Evolutionary conservation across 805 yeast genomes (phyloP), one percentile per base, ranked within the genome.

Genomic region (Teunomyces panamensis): DNA sequence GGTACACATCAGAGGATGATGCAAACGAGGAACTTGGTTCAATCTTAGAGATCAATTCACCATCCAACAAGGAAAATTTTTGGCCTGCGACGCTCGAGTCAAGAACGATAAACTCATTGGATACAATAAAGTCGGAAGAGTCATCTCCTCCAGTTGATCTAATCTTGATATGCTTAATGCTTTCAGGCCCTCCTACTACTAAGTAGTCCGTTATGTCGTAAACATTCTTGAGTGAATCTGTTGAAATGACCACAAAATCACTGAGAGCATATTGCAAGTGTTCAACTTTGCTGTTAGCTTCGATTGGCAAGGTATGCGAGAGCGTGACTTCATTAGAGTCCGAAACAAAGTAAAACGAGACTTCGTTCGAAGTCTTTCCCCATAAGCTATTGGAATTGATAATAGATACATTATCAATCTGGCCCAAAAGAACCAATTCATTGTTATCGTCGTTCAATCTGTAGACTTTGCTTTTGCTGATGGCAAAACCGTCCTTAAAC

Each of bases 141-240:
- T 30, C 6, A 13, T n/a, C 29, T 17, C 26, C 24, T 30, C 14
- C 24, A 4, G 20, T 13, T n/a, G 48, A 6, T 13, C 13, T 41
- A 7, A 47, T 42, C 33, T 47, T 51, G 35, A 47, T 43, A 24
- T 46, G 48, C 39, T 53, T 58, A 26, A 61, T 59, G 47, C 56
- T 54, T 11, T 44, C 29, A 4, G 55, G 13, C 34, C 55, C 56
- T 28, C 49, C 50, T 36, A 55, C 43, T 10, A 46, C 42, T 33
- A 58, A 52, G 30, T 50, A 59, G 52, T 61, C 65, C 8, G 64
- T 61, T 42, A 61, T 52, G 45, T 60, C 64, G 26, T 42, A 56
- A 9, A 58, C 47, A 9, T 44, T 44, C 27, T 43, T 42, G 29
- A 20, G 24, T 3, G 35, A 5, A 28, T 30, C 34, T 6, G 24